Evolutionary conservation across 2,329 filamentous ascomycete genomes (phyloP), one percentile per base, ranked within the genome.

Genomic region (Atkinsonella hypoxylon): DNA sequence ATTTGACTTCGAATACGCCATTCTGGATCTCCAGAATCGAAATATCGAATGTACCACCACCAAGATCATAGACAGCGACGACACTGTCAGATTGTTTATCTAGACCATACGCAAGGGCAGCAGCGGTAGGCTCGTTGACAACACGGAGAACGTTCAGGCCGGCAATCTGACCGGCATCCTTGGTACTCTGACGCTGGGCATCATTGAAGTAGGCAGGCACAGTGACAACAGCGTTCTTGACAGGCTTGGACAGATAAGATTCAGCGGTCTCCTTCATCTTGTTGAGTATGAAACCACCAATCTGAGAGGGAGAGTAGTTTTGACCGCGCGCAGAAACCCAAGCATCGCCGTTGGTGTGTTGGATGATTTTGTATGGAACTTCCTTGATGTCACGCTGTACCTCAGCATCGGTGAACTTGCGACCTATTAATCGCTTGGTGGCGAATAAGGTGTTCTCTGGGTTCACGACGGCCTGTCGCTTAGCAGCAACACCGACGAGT

Each of bases 181-280:
- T 97, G 73, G 90, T 97, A 61, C 89, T 89, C 75, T 96, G 91
- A 75, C 90, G 87, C 76, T 97, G 90, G 54, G 88, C 90, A 73
- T 97, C 90, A 74, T 97, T 97, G 82, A 97, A 97, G 80, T 97
- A 97, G 63, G 90, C 90, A 56, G 90, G 90, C 38, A 96, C 90
- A 55, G 91, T 97, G 61, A 97, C 91, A 55, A 97, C 91, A 62
- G 89, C 91, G 68, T 97, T 95, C 81, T 95, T 93, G 64, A 95
- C 75, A 54, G 82, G 81, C 78, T 89, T 95, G 73, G 86, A 82
- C 58, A 95, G 81, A 75, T 94, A 95, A 55, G 86, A 78, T 77
- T 96, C 90, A 58, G 91, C 91, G 48, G 91, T 97, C 79, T 96
- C 91, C 83, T 95, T 96, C 91, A 96, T 96, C 82, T 97, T 96